A percentile compares a stretch with the other conserved stretches of the same genome.
Evolutionary conservation across 179 eudicot species (phyloP).

Genomic region (Silene coronaria): DNA sequence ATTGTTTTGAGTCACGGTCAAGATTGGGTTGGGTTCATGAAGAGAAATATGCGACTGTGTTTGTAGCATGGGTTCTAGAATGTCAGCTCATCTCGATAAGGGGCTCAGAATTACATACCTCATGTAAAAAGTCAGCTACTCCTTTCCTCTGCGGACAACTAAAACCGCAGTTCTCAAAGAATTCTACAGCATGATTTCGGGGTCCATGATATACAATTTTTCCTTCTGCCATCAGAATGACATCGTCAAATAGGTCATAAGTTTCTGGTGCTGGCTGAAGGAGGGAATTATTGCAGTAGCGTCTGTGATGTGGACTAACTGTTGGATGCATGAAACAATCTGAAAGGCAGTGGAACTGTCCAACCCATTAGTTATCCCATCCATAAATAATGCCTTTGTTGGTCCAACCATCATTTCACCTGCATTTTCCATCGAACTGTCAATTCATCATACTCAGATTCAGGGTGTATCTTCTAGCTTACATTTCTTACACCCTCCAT

Average conservation of each 20-base stretch:
- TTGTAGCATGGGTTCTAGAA: no score
- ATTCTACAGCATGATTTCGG: conserved; percentile 40
- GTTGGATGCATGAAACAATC: conserved; percentile 63
- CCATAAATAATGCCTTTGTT: conserved; percentile 70
- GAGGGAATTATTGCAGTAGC: conserved; percentile 64
- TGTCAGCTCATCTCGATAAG: neutral
- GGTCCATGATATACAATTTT: conserved; percentile 75
- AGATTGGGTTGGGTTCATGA: no score
- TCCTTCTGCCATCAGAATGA: conserved; percentile 82
- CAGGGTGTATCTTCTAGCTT: neutral
- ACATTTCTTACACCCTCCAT: neutral
- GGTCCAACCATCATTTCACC: conserved; percentile 94
- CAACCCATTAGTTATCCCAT: conserved; percentile 84
- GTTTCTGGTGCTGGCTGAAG: conserved; percentile 93
- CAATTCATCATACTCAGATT: neutral
- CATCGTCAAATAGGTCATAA: conserved; percentile 69
- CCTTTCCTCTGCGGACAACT: conserved; percentile 83
- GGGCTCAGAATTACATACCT: conserved; percentile 38
- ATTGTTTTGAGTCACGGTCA: no score
- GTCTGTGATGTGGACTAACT: conserved; percentile 64
- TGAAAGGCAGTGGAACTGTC: conserved; percentile 94
- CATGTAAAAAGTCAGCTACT: conserved; percentile 84
- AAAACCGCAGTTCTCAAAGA: conserved; percentile 63
- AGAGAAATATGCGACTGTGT: no score
- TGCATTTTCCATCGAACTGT: conserved; percentile 23